Percentiles rank a stretch among this genome's conserved stretches.
Evolutionary conservation across 495 filamentous ascomycete species (phyloP).

Genomic region (Recurvomyces mirabilis): DNA sequence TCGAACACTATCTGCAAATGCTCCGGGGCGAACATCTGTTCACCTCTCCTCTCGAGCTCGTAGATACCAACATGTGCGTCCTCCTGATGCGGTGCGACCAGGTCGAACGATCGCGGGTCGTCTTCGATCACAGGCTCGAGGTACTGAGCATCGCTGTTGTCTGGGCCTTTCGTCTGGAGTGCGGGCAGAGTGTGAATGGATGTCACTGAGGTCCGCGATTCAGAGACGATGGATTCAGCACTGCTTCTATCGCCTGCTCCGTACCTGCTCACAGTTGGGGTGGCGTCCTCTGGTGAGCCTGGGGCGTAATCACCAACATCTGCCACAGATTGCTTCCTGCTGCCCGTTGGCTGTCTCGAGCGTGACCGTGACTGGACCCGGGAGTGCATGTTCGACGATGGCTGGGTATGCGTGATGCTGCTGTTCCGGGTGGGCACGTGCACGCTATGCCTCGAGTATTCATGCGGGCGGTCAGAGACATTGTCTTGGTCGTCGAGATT

Average conservation of each 20-base stretch:
- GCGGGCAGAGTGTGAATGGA: slow-evolving; percentile 30
- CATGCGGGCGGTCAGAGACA: slow-evolving; percentile 17
- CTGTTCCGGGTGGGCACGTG: slow-evolving; percentile 29
- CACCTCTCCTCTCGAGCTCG: slow-evolving; percentile 49
- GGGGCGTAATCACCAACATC: slow-evolving; percentile 16
- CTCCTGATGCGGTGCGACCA: slow-evolving; percentile 33
- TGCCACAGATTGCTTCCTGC: neutral
- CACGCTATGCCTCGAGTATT: slow-evolving; percentile 24
- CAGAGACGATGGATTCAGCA: slow-evolving; percentile 27
- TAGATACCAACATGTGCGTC: slow-evolving; percentile 23
- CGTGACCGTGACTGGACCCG: too few relatives aligned
- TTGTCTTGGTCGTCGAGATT: slow-evolving; percentile 21
- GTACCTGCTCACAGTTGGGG: neutral
- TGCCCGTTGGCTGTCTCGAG: neutral
- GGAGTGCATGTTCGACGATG: too few relatives aligned
- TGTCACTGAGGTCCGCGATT: slow-evolving; percentile 31
- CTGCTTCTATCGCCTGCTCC: slow-evolving; percentile 25
- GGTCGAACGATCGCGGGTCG: slow-evolving; percentile 43
- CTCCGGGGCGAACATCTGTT: slow-evolving; percentile 52
- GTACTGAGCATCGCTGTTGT: slow-evolving; percentile 34
- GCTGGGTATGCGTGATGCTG: slow-evolving; percentile 11
- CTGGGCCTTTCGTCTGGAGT: slow-evolving; percentile 29
- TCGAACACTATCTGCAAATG: slow-evolving; percentile 51
- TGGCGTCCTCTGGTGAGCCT: slow-evolving; percentile 7
- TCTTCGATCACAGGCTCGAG: slow-evolving; percentile 41